Evolutionary conservation across 495 filamentous ascomycete genomes (phyloP).

Genomic region (Bryoglossum gracile): DNA sequence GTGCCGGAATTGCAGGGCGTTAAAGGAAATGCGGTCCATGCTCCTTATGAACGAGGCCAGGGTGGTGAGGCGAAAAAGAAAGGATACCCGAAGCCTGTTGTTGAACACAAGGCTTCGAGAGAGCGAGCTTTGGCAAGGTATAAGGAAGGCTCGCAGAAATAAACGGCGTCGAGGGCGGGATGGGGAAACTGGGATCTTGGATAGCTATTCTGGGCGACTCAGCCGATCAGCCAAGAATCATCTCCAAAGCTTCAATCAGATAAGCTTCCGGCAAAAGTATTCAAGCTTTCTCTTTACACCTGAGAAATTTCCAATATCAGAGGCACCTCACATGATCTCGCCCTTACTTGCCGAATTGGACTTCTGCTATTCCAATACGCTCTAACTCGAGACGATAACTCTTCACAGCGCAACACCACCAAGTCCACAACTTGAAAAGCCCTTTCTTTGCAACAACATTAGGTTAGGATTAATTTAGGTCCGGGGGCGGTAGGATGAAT

Average conservation of each 20-base stretch:
- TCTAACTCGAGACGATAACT: no score
- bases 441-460: no score
- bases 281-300: not conserved
- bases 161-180: conserved; percentile 32
- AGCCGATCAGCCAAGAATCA: not conserved
- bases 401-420: no score
- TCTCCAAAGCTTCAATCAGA: not conserved
- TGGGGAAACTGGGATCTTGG: not conserved
- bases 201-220: not conserved
- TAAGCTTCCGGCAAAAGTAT: not conserved
- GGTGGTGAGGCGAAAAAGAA: conserved; percentile 49
- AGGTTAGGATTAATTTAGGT: no score
- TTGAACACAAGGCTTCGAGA: conserved; percentile 63
- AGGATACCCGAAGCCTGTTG: conserved; percentile 69
- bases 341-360: no score
- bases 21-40: conserved; percentile 60
- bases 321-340: no score
- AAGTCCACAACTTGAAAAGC: no score
- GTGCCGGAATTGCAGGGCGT: conserved; percentile 59
- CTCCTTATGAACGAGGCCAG: conserved; percentile 64
- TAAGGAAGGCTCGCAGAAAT: conserved; percentile 55
- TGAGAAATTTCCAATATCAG: no score
- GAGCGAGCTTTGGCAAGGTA: conserved; percentile 63
- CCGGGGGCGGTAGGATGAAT: no score
- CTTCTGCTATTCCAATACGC: no score